Conservation (phyloP, 495 filamentous ascomycete genomes). For the Aspergillus steynii region DNA sequence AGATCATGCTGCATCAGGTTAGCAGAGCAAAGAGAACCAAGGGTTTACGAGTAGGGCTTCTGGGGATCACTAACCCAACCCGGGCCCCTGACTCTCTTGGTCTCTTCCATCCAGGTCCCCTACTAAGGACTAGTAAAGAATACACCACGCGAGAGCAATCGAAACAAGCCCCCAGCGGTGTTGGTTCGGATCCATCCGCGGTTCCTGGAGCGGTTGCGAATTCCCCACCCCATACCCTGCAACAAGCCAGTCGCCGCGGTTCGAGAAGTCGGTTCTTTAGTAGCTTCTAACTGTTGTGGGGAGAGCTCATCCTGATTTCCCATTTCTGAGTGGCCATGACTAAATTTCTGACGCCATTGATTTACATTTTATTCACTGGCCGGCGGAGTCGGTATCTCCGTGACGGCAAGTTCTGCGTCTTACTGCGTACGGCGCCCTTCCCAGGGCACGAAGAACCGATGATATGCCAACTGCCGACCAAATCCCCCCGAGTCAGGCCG, state of each 20-base stretch:
- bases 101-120: conserved; percentile 2
- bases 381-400: background rate
- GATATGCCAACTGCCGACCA: background rate
- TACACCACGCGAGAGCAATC: conserved; percentile 25
- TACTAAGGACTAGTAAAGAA: background rate
- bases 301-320: conserved; percentile 21
- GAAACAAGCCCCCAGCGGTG: conserved; percentile 23
- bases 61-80: conserved; percentile 7
- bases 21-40: background rate
- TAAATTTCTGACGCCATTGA: conserved; percentile 15
- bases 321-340: conserved; percentile 15
- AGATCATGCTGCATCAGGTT: background rate
- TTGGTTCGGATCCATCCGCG: conserved; percentile 28
- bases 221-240: conserved; percentile 21
- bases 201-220: conserved; percentile 19
- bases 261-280: conserved; percentile 22
- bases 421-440: background rate
- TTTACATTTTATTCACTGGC: conserved; percentile 4
- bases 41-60: conserved; percentile 1
- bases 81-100: conserved; percentile 12
- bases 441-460: too few species aligned
- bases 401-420: background rate
- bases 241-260: conserved; percentile 17
- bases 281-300: conserved; percentile 23
- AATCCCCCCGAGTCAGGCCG: background rate